Base-by-base conservation (phyloP, 768 basidiomycete species). In the Rhodotorula babjevae region DNA sequence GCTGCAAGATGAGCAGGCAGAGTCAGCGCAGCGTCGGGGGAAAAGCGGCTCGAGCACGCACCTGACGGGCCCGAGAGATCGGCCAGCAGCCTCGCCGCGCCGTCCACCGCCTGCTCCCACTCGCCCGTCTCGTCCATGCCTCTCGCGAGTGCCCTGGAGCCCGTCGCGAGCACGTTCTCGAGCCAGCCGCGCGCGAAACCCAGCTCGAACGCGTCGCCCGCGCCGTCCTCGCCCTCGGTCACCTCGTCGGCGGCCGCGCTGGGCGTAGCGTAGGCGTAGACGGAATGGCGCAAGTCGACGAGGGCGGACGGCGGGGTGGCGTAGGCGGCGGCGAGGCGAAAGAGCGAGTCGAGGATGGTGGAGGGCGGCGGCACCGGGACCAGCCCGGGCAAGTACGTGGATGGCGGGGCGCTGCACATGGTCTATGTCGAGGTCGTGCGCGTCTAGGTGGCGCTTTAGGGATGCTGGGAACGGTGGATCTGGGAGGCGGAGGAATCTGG, bases 141-240 rank as follows among this genome's bases (percentile, higher is more conserved):
- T 25, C 44, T 46, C 14, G 61, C 56, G 27, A 60, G 31, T 15
- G 18, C n/a, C 57, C 50, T 66, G 27, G 65, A 27, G 2, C 53
- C 61, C 18, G 50, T 3, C 25, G 85, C 83, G 61, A 90, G 84
- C 73, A 92, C 84, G 27, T 86, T 87, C 18, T 87, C 90, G 19
- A 90, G 78, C 91, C 91, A 93, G 77, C 83, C 86, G 67, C 91
- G 84, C n/a, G 87, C 84, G 68, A 84, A 89, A 21, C 84, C 82
- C 61, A 87, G 86, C 80, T 92, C 89, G 75, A 89, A 84, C 31
- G 84, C 80, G 79, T 92, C 89, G 2, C 74, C 72, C 14, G 63
- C 27, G 1, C 78, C 77, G 19, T 79, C 77, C 14, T 70, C 77
- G 16, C 40, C 55, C 44, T 58, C 67, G 29, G 80, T 77, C 23